Evolutionary conservation across 805 yeast species (phyloP).

Genomic region (Suhomyces xylopsoci): DNA sequence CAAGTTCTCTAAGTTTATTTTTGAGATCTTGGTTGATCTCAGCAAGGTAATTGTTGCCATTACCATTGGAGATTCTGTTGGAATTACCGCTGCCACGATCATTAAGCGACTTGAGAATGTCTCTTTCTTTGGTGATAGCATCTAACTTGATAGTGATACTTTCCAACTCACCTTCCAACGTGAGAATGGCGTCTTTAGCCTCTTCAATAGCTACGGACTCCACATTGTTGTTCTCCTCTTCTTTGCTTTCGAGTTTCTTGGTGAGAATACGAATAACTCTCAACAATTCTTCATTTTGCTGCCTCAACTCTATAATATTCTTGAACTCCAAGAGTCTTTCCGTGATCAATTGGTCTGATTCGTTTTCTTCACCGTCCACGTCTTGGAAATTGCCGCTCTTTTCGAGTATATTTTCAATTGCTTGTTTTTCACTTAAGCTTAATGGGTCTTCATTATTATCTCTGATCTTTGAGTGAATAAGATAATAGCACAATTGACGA

Average conservation of each 20-base stretch:
- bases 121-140: constrained; percentile 63
- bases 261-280: constrained; percentile 70
- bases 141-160: constrained; percentile 50
- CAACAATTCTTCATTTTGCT: constrained; percentile 70
- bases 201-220: constrained; percentile 54
- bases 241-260: constrained; percentile 63
- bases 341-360: constrained; percentile 69
- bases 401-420: constrained; percentile 54
- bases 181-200: constrained; percentile 66
- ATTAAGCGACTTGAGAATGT: constrained; percentile 47
- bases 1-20: constrained; percentile 35
- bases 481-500: constrained; percentile 72
- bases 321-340: constrained; percentile 72
- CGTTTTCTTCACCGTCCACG: constrained; percentile 42
- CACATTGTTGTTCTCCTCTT: constrained; percentile 38
- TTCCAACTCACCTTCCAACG: constrained; percentile 57
- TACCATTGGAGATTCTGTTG: constrained; percentile 1
- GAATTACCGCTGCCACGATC: constrained; percentile 7
- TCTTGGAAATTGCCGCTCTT: constrained; percentile 27
- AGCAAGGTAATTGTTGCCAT: constrained; percentile 10
- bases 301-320: constrained; percentile 63
- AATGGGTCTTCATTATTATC: constrained; percentile 59
- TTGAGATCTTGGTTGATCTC: constrained; percentile 30
- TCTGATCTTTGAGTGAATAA: constrained; percentile 62
- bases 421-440: constrained; percentile 60